These are phyloP conservation scores for Stephania japonica DNA, from an alignment of 164 flowering plant species.

Conservation along the genomic window DNA sequence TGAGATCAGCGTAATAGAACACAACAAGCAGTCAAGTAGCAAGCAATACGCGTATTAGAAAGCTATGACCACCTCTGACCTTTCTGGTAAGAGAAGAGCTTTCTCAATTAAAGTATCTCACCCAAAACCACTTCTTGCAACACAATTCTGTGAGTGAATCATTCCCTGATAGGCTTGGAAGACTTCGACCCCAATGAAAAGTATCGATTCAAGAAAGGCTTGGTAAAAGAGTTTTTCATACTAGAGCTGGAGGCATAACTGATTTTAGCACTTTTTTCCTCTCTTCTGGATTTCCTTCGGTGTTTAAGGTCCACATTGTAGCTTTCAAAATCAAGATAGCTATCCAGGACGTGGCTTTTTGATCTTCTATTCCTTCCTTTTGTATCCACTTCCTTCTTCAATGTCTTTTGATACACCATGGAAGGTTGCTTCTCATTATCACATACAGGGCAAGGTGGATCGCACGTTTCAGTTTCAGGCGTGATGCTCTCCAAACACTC, in stretches of 20 bases:
- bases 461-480: constrained; percentile 49
- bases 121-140: constrained; percentile 61
- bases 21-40: background rate
- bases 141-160: constrained; percentile 29
- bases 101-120: constrained; percentile 42
- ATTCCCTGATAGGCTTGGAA: constrained; percentile 35
- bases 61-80: background rate
- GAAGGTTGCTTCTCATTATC: constrained; percentile 44
- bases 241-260: constrained; percentile 42
- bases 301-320: constrained; percentile 24
- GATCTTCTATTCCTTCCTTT: constrained; percentile 48
- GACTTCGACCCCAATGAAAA: constrained; percentile 66
- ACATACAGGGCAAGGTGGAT: constrained; percentile 80
- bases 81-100: constrained; percentile 5
- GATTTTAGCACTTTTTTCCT: constrained; percentile 41
- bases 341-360: constrained; percentile 50
- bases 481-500: constrained; percentile 79
- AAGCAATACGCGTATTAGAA: background rate
- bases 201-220: constrained; percentile 68
- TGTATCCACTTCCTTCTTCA: constrained; percentile 45
- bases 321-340: constrained; percentile 35
- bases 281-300: constrained; percentile 22
- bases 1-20: background rate
- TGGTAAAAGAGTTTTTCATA: constrained; percentile 38
- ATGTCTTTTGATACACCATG: constrained; percentile 45